Evolutionary conservation across 192 early-diverging fungal genomes (phyloP), one percentile per base, ranked within the genome.

Genomic region (Podila verticillata): DNA sequence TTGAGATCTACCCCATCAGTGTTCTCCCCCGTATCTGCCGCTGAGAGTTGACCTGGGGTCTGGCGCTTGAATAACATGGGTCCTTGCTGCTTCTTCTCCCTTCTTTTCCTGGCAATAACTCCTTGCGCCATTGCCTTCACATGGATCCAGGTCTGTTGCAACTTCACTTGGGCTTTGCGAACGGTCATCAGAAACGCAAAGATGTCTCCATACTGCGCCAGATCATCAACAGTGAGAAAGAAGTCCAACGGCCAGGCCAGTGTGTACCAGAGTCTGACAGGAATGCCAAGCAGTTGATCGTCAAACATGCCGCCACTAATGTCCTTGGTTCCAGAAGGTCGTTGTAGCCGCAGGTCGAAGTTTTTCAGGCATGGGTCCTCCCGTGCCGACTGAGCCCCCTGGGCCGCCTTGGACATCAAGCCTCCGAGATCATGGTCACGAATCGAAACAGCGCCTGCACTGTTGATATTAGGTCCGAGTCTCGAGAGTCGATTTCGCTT

Each of bases 231-330:
- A 5, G 88, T 89, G 22, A 94, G 71, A 61, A 94, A 87, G 10
- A 92, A 82, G 83, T 92, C 89, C 29, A 94, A 69, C 4, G 93
- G 93, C 93, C 93, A 94, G 22, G 73, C 36, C 19, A 92, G 66
- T 28, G 81, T 66, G 65, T 92, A 94, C 22, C 82, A 80, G 3
- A 94, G 67, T 19, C 81, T 65, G 13, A 90, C 66, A 9, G 86
- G 86, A 32, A 83, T 82, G 0, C 87, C 89, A 35, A 93, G 60
- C 9, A 91, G 48, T 5, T 89, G 70, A 48, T 87, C 87, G 48
- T 85, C 73, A 73, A 87, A 89, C 34, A 73, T 73, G 13, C 64
- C 69, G 3, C 29, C 26, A 0, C 54, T 26, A 9, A 30, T 32
- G 1, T 24, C 7, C 2, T 6, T 48, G n/a, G 47, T 44, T 29